Conservation (phyloP, 2,329 filamentous ascomycete species). For the Diaporthe caulivora region DNA sequence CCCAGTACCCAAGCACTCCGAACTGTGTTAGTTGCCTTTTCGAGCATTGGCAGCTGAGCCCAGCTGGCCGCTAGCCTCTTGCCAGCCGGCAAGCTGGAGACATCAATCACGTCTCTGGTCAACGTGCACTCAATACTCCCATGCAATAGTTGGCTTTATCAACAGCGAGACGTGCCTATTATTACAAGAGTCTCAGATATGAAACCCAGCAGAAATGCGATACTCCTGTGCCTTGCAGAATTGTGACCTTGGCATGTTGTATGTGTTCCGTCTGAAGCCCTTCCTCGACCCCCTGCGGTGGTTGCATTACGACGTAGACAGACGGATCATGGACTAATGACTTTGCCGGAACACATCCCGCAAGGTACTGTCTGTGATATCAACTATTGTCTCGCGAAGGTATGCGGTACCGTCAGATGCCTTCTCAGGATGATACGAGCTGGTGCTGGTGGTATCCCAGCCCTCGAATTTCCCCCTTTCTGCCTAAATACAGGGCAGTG, state of each 20-base stretch:
- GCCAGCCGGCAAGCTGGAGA: not conserved
- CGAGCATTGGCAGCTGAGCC: not conserved
- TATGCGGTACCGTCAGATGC: not conserved
- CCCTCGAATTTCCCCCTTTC: slow-evolving; percentile 27
- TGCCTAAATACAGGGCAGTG: slow-evolving; percentile 23
- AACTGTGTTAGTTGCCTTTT: not conserved
- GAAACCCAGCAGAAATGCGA: not conserved
- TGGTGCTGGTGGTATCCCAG: slow-evolving; percentile 10
- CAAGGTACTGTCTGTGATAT: not conserved
- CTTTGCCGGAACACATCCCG: not conserved
- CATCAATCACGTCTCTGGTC: not conserved
- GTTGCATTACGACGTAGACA: not conserved
- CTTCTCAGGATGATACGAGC: slow-evolving; percentile 1
- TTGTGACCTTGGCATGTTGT: not conserved
- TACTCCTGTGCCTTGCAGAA: not conserved
- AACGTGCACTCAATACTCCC: too few relatives aligned
- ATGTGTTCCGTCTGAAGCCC: not conserved
- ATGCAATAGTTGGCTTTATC: not conserved
- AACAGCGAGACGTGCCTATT: not conserved
- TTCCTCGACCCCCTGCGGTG: not conserved
- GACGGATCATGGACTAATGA: not conserved
- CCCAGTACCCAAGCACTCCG: too few relatives aligned
- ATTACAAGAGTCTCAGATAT: not conserved
- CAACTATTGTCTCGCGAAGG: not conserved
- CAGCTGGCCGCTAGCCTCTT: not conserved